These are phyloP conservation scores for Dicorynia guianensis DNA, from an alignment of 306 rosid genomes.

Conservation along the genomic window DNA sequence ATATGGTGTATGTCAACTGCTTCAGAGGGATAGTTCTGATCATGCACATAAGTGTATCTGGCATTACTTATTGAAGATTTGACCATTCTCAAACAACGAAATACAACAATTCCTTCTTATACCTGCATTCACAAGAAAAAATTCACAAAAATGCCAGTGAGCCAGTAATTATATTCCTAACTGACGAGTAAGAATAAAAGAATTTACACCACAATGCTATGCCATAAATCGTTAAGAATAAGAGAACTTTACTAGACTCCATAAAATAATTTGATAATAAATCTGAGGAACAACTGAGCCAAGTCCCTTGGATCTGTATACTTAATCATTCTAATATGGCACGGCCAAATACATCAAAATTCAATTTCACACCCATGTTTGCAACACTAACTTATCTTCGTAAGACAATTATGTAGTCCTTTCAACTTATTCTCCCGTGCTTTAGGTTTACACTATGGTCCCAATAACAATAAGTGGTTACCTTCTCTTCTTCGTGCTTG, in stretches of 20 bases:
- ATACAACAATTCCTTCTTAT: conserved; percentile 4
- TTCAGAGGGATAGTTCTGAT: conserved; percentile 60
- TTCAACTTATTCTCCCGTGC: background rate
- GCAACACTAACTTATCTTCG: conserved; percentile 1
- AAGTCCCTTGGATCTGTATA: background rate
- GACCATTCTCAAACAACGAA: conserved; percentile 56
- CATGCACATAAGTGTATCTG: conserved; percentile 65
- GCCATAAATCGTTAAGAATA: background rate
- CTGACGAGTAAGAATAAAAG: too few relatives aligned
- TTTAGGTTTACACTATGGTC: background rate
- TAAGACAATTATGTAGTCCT: background rate
- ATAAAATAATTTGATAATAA: background rate
- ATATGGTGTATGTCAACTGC: conserved; percentile 72
- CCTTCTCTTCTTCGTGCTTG: background rate
- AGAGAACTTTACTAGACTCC: background rate
- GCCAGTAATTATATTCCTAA: too few relatives aligned
- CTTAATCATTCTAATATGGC: background rate
- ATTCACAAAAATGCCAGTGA: too few relatives aligned
- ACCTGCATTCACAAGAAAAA: conserved; percentile 45
- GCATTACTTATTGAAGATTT: conserved; percentile 55
- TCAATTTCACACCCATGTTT: background rate
- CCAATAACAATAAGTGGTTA: background rate
- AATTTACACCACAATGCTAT: too few relatives aligned
- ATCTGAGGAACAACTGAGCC: background rate
- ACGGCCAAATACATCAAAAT: background rate